phyloP scores from a whole-genome alignment of 2,329 filamentous ascomycete genomes.

The Xylariales sp. region DNA sequence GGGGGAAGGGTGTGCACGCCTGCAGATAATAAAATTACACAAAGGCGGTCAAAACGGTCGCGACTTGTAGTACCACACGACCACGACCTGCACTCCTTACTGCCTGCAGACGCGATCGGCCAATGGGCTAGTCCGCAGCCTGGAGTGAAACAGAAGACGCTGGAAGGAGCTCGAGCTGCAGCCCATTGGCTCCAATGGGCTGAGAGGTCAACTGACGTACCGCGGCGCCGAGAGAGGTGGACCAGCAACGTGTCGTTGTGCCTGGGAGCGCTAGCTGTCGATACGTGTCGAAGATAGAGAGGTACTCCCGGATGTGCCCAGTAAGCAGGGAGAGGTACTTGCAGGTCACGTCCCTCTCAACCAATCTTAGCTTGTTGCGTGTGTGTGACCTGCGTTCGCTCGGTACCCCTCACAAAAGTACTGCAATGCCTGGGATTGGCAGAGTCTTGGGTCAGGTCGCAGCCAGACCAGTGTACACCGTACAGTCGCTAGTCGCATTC shows the following conservation, averaged over 20 bases:
- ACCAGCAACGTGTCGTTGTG: conserved; percentile 8
- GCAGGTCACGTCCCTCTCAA: conserved; percentile 11
- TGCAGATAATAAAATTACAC: conserved; percentile 16
- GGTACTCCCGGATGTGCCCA: conserved; percentile 15
- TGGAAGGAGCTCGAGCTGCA: conserved; percentile 21
- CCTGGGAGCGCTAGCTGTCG: conserved; percentile 4
- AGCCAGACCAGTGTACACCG: conserved; percentile 21
- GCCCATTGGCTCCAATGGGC: not conserved
- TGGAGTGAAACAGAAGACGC: conserved; percentile 34
- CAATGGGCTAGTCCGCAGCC: conserved; percentile 19
- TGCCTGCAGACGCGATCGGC: conserved; percentile 30
- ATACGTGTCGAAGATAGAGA: conserved; percentile 16
- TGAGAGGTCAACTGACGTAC: not conserved
- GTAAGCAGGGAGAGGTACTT: conserved; percentile 16
- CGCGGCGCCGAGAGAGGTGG: no score
- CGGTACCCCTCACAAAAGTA: conserved; percentile 13
- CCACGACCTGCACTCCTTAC: conserved; percentile 29
- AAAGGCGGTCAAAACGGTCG: conserved; percentile 16
- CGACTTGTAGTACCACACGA: conserved; percentile 2
- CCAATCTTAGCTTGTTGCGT: conserved; percentile 6
- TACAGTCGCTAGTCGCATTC: conserved; percentile 20
- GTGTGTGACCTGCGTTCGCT: conserved; percentile 11
- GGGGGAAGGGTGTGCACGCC: no score
- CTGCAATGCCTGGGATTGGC: no score
- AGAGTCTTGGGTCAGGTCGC: conserved; percentile 12